Conservation (phyloP, 1,284 basidiomycete genomes). For the Athelia psychrophila region DNA sequence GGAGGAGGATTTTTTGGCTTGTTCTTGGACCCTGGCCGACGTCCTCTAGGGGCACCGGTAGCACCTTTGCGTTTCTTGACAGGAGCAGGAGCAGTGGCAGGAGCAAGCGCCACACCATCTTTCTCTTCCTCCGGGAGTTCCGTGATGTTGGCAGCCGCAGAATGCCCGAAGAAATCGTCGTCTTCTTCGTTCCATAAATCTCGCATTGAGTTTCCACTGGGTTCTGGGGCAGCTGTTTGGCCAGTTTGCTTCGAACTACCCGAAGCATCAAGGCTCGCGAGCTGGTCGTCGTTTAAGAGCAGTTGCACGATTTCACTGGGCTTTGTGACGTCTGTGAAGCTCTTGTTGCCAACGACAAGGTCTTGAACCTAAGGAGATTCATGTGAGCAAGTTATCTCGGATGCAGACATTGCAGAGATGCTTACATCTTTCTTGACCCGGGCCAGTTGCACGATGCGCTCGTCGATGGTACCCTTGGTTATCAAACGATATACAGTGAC, state of each 20-base stretch:
- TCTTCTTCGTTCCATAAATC: slow-evolving; percentile 84
- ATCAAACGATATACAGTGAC: slow-evolving; percentile 99
- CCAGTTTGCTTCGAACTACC: slow-evolving; percentile 39
- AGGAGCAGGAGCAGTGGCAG: slow-evolving; percentile 19
- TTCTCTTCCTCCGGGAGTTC: slow-evolving; percentile 35
- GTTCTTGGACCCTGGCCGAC: slow-evolving; percentile 29
- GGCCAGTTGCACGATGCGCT: slow-evolving; percentile 94
- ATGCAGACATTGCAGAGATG: slow-evolving; percentile 9
- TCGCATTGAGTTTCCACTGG: slow-evolving; percentile 42
- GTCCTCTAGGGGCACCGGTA: slow-evolving; percentile 37
- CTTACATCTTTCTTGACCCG: slow-evolving; percentile 93
- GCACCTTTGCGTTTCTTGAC: slow-evolving; percentile 44
- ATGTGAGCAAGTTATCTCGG: slow-evolving; percentile 8
- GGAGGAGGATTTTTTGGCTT: neutral
- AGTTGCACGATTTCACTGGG: slow-evolving; percentile 97
- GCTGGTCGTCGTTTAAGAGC: slow-evolving; percentile 92
- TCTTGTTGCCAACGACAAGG: slow-evolving; percentile 98
- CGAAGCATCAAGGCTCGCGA: slow-evolving; percentile 57
- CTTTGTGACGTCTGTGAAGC: slow-evolving; percentile 87
- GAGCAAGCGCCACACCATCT: slow-evolving; percentile 22
- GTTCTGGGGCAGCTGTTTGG: slow-evolving; percentile 26
- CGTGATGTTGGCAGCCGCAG: neutral
- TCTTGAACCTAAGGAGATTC: slow-evolving; percentile 80
- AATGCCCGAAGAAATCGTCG: slow-evolving; percentile 76
- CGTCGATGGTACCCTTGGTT: slow-evolving; percentile 96